Percentiles rank a stretch among this genome's conserved stretches.
phyloP scores from a whole-genome alignment of 306 rosid genomes.

The Urtica urens region DNA sequence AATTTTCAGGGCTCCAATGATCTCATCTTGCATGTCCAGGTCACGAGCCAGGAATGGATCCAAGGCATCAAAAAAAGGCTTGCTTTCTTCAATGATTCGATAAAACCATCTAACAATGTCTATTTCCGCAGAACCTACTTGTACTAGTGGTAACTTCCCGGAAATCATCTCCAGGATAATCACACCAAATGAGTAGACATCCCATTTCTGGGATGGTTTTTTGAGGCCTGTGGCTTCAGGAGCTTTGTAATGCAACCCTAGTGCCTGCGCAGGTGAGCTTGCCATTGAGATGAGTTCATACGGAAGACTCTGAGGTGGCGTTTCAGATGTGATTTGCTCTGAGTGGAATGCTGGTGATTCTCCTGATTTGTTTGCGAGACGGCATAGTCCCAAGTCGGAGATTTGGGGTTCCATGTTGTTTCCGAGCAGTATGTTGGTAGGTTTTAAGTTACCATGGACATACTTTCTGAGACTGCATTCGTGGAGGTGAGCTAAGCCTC shows the following conservation, averaged over 20 bases:
- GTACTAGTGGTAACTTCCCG: conserved; percentile 64
- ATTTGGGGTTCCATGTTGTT: conserved; percentile 65
- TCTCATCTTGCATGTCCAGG: conserved; percentile 61
- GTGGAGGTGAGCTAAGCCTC: conserved; percentile 75
- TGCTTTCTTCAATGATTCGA: conserved; percentile 81
- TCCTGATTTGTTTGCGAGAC: conserved; percentile 87
- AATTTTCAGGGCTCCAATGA: conserved; percentile 65
- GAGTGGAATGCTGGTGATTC: conserved; percentile 68
- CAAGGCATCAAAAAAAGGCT: conserved; percentile 63
- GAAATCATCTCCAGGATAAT: conserved; percentile 78
- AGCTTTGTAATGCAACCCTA: conserved; percentile 56
- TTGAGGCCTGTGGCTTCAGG: conserved; percentile 66
- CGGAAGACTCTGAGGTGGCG: conserved; percentile 17
- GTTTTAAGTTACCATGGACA: conserved; percentile 86
- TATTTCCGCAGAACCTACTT: conserved; percentile 66
- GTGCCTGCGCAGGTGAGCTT: conserved; percentile 36
- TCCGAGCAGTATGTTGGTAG: conserved; percentile 76
- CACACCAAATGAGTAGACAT: conserved; percentile 84
- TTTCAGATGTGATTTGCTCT: conserved; percentile 39
- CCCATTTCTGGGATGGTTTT: conserved; percentile 99
- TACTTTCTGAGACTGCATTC: conserved; percentile 89
- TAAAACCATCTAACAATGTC: conserved; percentile 88
- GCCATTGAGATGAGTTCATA: conserved; percentile 28
- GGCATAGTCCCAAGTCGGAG: conserved; percentile 85
- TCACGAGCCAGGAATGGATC: conserved; percentile 67